These are phyloP conservation scores for Auricularia heimuer DNA, from an alignment of 768 basidiomycete species.

Conservation along the genomic window DNA sequence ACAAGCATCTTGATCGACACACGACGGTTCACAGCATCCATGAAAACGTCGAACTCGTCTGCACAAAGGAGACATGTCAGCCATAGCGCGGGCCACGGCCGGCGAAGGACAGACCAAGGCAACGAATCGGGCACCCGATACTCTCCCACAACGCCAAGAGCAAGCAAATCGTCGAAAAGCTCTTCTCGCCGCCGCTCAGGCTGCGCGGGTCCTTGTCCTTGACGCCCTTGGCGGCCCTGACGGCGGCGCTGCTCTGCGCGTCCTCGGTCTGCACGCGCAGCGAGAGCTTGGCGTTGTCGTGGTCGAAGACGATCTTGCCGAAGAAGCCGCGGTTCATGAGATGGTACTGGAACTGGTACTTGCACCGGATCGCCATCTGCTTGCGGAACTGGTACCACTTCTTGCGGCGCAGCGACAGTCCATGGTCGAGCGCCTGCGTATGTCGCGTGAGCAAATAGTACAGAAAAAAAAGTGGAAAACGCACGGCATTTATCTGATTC, in stretches of 20 bases:
- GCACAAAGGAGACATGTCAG: neutral
- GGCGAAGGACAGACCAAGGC: constrained; percentile 50
- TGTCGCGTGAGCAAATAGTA: neutral
- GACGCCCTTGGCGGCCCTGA: constrained; percentile 24
- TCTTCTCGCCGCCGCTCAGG: constrained; percentile 91
- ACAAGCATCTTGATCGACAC: constrained; percentile 97
- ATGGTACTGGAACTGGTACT: constrained; percentile 71
- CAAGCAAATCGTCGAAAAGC: constrained; percentile 91
- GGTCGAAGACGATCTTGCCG: constrained; percentile 84
- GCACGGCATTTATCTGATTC: constrained; percentile 56
- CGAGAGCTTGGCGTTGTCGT: constrained; percentile 48
- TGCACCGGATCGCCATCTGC: constrained; percentile 82
- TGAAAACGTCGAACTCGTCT: constrained; percentile 99
- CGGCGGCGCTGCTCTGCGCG: neutral
- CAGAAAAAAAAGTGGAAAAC: no score
- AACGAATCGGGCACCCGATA: constrained; percentile 87
- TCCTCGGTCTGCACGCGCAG: constrained; percentile 23
- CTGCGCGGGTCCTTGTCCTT: constrained; percentile 78
- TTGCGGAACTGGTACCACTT: constrained; percentile 85
- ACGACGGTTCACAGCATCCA: constrained; percentile 87
- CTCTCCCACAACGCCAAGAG: constrained; percentile 94
- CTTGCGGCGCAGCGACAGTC: constrained; percentile 52
- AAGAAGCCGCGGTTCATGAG: constrained; percentile 81
- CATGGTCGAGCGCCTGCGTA: constrained; percentile 51
- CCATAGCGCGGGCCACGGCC: neutral